Evolutionary conservation across 1,284 basidiomycete genomes (phyloP).

Genomic region (Schizophyllum amplum): DNA sequence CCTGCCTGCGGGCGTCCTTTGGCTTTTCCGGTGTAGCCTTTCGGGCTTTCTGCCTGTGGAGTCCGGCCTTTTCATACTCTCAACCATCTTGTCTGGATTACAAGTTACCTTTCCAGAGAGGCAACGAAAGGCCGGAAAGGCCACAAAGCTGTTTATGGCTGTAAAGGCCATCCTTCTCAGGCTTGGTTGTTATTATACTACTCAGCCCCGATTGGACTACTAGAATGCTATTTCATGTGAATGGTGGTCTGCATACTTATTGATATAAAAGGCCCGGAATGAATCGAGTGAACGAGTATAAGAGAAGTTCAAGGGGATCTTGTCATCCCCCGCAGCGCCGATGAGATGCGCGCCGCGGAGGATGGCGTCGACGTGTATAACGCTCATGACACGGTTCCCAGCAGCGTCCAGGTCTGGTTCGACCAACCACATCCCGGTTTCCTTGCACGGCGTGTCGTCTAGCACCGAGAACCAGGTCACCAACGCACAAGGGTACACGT

Average conservation of each 20-base stretch:
- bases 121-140: too few relatives aligned
- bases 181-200: too few relatives aligned
- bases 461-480: constrained; percentile 4
- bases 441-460: constrained; percentile 1
- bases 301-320: constrained; percentile 1
- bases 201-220: too few relatives aligned
- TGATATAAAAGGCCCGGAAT: constrained; percentile 4
- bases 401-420: constrained; percentile 1
- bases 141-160: too few relatives aligned
- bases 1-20: too few relatives aligned
- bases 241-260: constrained; percentile 9
- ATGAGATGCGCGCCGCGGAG: constrained; percentile 5
- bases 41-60: too few relatives aligned
- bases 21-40: too few relatives aligned
- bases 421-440: constrained; percentile 8
- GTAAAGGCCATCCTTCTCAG: too few relatives aligned
- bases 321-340: neutral
- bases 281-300: constrained; percentile 1
- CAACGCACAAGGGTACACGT: constrained; percentile 1
- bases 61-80: too few relatives aligned
- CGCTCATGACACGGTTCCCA: neutral
- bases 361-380: constrained; percentile 5
- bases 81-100: too few relatives aligned
- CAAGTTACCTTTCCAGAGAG: too few relatives aligned
- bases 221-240: constrained; percentile 6